Conservation (phyloP, 2,329 filamentous ascomycete genomes). For the Clonostachys chloroleuca region DNA sequence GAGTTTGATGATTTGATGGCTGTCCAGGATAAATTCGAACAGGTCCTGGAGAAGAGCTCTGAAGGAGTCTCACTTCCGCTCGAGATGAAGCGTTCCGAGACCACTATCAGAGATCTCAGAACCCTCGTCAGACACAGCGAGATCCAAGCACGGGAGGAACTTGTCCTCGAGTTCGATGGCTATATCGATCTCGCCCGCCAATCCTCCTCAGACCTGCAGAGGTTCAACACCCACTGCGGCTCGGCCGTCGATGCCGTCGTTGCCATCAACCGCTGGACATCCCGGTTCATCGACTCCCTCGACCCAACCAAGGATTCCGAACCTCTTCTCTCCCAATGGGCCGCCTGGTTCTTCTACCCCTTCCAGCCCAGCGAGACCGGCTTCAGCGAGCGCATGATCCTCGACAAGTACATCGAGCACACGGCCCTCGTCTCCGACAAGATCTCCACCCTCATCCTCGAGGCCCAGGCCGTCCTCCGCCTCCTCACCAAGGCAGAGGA, state of each 20-base stretch:
- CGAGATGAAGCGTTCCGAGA: slow-evolving; percentile 75
- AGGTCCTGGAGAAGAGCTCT: slow-evolving; percentile 64
- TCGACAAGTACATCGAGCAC: slow-evolving; percentile 73
- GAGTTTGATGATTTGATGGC: slow-evolving; percentile 74
- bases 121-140: slow-evolving; percentile 68
- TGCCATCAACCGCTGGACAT: slow-evolving; percentile 71
- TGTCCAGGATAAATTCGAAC: slow-evolving; percentile 72
- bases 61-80: slow-evolving; percentile 64
- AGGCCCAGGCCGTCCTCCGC: slow-evolving; percentile 63
- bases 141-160: slow-evolving; percentile 62
- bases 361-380: slow-evolving; percentile 53
- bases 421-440: slow-evolving; percentile 65
- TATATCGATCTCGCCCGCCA: slow-evolving; percentile 67
- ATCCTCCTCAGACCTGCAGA: slow-evolving; percentile 62
- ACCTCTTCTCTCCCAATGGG: neutral
- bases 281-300: slow-evolving; percentile 63
- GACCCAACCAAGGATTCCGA: slow-evolving; percentile 16
- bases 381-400: slow-evolving; percentile 51
- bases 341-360: slow-evolving; percentile 48
- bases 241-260: slow-evolving; percentile 71
- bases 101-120: slow-evolving; percentile 69
- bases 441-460: slow-evolving; percentile 61
- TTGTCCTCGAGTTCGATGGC: slow-evolving; percentile 70
- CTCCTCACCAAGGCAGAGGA: slow-evolving; percentile 66
- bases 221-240: slow-evolving; percentile 74